Base-by-base conservation (phyloP, 176 grass and related monocot genomes). In the Paspalum vaginatum region DNA sequence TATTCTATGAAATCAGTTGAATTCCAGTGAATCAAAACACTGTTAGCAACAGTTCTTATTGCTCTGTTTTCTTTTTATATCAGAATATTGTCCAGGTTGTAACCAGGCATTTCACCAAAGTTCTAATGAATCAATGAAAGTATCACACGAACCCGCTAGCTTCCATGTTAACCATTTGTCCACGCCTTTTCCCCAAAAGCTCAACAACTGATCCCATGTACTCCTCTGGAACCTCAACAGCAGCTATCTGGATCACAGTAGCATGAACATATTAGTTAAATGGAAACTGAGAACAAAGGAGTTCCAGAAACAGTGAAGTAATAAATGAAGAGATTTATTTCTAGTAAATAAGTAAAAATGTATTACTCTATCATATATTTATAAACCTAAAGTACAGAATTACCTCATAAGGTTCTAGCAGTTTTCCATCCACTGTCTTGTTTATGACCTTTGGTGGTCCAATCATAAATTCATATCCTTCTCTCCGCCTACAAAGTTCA, bases 391-490 rank as follows among this genome's bases (percentile, higher is more conserved):
- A 47, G 73, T 47, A 75, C 54, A 70, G 42, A 40, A 15, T 45
- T 87, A 98, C 95, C 92, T 98, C 95, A 71, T 94, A 98, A 52
- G 95, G 95, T 75, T 95, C 95, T 43, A 89, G 88, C 53, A 83
- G 26, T 68, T 95, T 93, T 64, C 87, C 92, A 84, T 93, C 75
- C 45, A 98, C 78, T 7, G 46, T 85, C 89, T 98, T 98, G 79
- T 95, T 98, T 56, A 98, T 98, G 81, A 98, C 95, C 81, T 98
- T 98, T 52, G 95, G 95, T 60, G 95, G 92, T 72, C 95, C 95
- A 74, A 98, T 93, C 95, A 98, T 98, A 89, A 98, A 98, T 67
- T 98, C 95, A 69, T 84, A 98, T 81, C 92, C 95, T 92, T 98
- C 95, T 74, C 95, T 94, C 87, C 95, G 79, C 95, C 95, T 98